Conservation (phyloP, 805 yeast genomes). For the Metschnikowia cerradonensis region DNA sequence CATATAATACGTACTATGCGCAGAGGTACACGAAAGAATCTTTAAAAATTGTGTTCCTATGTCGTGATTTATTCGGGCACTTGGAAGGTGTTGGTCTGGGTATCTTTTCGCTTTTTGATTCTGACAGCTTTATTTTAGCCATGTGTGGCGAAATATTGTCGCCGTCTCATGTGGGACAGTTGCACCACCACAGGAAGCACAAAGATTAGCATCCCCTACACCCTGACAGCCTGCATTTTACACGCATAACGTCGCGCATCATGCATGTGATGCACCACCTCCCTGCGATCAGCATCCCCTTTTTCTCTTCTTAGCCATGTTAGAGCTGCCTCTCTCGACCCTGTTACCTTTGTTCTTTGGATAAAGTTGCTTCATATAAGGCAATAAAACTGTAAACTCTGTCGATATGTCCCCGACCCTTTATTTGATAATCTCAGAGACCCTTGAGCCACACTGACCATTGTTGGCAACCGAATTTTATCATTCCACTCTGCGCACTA, state of each 20-base stretch:
- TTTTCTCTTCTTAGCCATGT: background rate
- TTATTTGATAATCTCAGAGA: background rate
- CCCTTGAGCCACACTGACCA: background rate
- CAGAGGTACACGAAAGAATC: background rate
- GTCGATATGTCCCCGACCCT: background rate
- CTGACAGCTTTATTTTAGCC: background rate
- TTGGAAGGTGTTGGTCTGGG: background rate
- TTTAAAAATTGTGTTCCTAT: background rate
- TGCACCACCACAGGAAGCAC: background rate
- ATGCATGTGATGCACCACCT: conserved; percentile 5
- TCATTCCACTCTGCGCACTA: conserved; percentile 1
- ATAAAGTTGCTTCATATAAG: background rate
- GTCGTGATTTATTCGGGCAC: background rate
- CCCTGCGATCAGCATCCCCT: conserved; percentile 5
- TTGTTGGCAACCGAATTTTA: background rate
- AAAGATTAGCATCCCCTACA: background rate
- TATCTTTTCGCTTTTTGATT: background rate
- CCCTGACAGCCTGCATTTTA: background rate
- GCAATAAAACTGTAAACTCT: background rate
- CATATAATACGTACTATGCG: background rate
- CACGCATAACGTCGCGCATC: conserved; percentile 4
- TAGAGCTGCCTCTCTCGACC: background rate
- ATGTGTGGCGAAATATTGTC: background rate
- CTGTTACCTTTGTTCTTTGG: background rate
- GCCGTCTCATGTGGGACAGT: background rate